Evolutionary conservation across 306 rosid genomes (phyloP).

Genomic region (Inga laurina): DNA sequence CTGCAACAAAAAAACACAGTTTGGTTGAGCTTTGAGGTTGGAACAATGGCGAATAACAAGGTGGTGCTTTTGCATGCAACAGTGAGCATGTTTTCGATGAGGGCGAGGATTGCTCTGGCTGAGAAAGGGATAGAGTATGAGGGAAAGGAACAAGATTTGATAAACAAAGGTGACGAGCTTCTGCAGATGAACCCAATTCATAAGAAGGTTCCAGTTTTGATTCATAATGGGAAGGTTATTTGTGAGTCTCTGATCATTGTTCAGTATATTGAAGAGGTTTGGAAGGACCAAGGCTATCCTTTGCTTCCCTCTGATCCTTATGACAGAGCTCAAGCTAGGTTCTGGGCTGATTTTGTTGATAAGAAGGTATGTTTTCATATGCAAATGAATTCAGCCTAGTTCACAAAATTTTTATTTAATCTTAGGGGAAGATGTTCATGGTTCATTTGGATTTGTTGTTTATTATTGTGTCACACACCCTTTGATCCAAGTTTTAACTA

Average conservation of each 20-base stretch:
- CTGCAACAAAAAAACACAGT: not conserved
- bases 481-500: not conserved
- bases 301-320: slow-evolving; percentile 47
- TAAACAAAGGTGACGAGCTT: slow-evolving; percentile 51
- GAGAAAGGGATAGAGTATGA: slow-evolving; percentile 42
- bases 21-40: not conserved
- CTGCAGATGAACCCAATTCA: slow-evolving; percentile 16
- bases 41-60: slow-evolving; percentile 25
- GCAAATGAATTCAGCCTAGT: not conserved
- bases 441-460: not conserved
- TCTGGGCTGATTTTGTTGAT: slow-evolving; percentile 10
- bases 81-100: slow-evolving; percentile 37
- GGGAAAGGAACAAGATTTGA: slow-evolving; percentile 27
- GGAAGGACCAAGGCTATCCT: slow-evolving; percentile 30
- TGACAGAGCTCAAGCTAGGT: slow-evolving; percentile 34
- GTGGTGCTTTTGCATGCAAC: slow-evolving; percentile 38
- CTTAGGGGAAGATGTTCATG: not conserved
- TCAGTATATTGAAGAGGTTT: slow-evolving; percentile 47
- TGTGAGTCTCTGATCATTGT: slow-evolving; percentile 46
- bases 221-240: slow-evolving; percentile 27
- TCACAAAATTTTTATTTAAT: not conserved
- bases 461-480: not conserved
- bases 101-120: slow-evolving; percentile 39
- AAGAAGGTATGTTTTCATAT: not conserved
- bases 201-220: not conserved